phyloP scores from a whole-genome alignment of 345 rosid species.

The Litchi chinensis region DNA sequence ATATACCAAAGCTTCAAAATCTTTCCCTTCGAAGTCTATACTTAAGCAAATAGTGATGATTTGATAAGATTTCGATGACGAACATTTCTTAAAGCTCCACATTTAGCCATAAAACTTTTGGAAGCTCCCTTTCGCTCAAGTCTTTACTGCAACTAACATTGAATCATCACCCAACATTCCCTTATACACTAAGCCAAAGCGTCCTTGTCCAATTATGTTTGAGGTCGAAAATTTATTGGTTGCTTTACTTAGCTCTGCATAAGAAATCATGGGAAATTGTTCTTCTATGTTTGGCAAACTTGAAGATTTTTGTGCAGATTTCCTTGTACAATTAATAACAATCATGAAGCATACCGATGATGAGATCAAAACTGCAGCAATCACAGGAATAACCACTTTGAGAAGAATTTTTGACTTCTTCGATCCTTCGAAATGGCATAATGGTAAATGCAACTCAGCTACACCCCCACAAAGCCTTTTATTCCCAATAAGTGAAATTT shows the following conservation, averaged over 20 bases:
- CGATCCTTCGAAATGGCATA: background rate
- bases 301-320: background rate
- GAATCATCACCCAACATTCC: constrained; percentile 22
- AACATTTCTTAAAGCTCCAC: constrained; percentile 33
- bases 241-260: constrained; percentile 6
- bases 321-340: background rate
- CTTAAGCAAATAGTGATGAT: constrained; percentile 39
- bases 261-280: constrained; percentile 11
- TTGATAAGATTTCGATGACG: constrained; percentile 28
- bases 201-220: constrained; percentile 33
- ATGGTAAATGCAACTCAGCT: constrained; percentile 12
- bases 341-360: background rate
- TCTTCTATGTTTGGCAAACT: background rate
- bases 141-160: constrained; percentile 34
- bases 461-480: constrained; percentile 14
- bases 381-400: background rate
- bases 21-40: background rate
- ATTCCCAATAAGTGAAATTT: constrained; percentile 17
- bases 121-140: constrained; percentile 37
- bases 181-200: constrained; percentile 29
- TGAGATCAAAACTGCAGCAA: background rate
- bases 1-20: constrained; percentile 28
- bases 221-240: constrained; percentile 30
- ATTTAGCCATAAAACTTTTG: constrained; percentile 50
- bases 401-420: constrained; percentile 22